Percentiles rank a stretch among this genome's conserved stretches.
Evolutionary conservation across 2,329 filamentous ascomycete genomes (phyloP).

Genomic region (Coniella vitis): DNA sequence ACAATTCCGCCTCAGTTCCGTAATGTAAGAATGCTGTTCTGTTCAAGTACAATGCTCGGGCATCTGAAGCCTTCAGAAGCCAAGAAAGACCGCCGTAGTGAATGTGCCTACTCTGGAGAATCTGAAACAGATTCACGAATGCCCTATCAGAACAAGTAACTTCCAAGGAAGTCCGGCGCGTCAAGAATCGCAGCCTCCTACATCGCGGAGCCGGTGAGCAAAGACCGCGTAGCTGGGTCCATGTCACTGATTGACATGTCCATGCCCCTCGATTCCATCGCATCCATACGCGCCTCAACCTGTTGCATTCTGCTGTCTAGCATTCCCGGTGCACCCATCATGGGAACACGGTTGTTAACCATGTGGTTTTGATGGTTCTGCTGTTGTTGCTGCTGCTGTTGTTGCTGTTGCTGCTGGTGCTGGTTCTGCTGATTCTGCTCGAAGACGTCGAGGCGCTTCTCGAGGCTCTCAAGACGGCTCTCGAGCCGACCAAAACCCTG

Average conservation of each 20-base stretch:
- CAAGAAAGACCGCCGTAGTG: neutral
- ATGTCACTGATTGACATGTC: conserved; percentile 34
- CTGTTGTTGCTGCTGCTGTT: conserved; percentile 16
- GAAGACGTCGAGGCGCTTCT: conserved; percentile 44
- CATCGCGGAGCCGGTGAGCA: conserved; percentile 29
- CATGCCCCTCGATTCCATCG: conserved; percentile 31
- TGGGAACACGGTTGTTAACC: conserved; percentile 18
- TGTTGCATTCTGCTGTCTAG: conserved; percentile 24
- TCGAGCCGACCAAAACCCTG: conserved; percentile 47
- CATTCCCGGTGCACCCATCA: conserved; percentile 17
- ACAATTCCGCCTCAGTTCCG: neutral
- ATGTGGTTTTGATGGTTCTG: conserved; percentile 16
- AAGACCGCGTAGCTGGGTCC: conserved; percentile 26
- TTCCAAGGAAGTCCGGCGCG: neutral
- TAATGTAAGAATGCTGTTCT: neutral
- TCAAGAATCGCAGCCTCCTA: conserved; percentile 18
- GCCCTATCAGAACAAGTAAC: too few species aligned
- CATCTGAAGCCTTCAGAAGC: too few species aligned
- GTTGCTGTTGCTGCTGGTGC: conserved; percentile 9
- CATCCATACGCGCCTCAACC: conserved; percentile 31
- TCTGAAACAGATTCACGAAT: too few species aligned
- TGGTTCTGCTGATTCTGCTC: conserved; percentile 30
- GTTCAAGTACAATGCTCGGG: neutral
- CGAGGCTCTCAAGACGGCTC: conserved; percentile 43
- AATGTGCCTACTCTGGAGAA: neutral